Evolutionary conservation across 2,329 filamentous ascomycete species (phyloP), one percentile per base, ranked within the genome.

Genomic region (Phyllosticta citrichinensis): DNA sequence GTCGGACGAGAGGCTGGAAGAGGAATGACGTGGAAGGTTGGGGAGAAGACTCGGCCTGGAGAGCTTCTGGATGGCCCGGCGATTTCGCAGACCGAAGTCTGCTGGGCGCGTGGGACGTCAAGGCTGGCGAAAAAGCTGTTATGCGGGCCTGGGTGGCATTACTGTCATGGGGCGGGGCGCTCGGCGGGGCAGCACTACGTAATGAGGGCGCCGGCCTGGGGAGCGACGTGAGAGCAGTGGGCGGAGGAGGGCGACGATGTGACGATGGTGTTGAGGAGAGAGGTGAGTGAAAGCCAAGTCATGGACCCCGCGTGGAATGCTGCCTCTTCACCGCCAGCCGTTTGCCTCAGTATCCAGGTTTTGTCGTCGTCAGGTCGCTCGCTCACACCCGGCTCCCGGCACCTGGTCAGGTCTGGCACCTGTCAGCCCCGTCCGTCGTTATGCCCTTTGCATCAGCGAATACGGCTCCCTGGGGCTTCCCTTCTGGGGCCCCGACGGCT

Each of bases 31-130:
- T 19, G 40, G 58, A 30, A 25, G 35, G 40, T 47, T 35, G 60
- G 52, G 61, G 58, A 55, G 62, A 56, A 60, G 58, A 40, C 27
- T 30, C 27, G 35, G 25, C 19, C 33, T 61, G 30, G 33, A 19
- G 50, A 51, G 52, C 22, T n/a, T 55, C 58, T 60, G 65, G 58
- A 62, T 52, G 47, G 35, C 53, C 40, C 53, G 57, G 62, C 62
- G 61, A 62, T 58, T 62, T 63, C 59, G 62, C 55, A 63, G 55
- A 57, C 65, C 63, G 63, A 64, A 64, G 61, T 54, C 63, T 64
- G 65, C 55, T 59, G 58, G 40, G 58, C 52, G 56, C 53, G 62
- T 59, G 53, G 63, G 62, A 60, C 56, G 33, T 62, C 62, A 62
- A 62, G 51, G 52, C 60, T 47, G 61, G 59, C 52, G 58, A 56